Conservation (phyloP, 1,284 basidiomycete species). For the Trichosporon asahii region DNA sequence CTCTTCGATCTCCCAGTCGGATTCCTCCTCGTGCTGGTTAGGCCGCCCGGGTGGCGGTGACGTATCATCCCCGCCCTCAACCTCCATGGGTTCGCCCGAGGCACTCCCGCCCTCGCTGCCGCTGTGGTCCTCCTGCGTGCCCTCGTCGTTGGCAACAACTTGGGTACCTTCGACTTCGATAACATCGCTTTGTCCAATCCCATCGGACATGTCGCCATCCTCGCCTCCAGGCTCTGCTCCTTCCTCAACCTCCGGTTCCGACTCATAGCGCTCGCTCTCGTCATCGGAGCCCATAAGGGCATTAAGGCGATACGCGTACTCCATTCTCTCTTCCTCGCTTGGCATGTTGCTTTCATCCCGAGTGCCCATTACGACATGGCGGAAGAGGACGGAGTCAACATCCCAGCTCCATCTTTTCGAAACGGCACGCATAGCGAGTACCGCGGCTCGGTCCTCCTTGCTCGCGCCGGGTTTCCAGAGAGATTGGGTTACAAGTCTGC, state of each 20-base stretch:
- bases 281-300: not conserved
- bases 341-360: not conserved
- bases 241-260: not conserved
- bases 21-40: not conserved
- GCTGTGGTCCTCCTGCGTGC: too few species aligned
- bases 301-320: too few species aligned
- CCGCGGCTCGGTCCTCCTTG: not conserved
- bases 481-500: not conserved
- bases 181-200: too few species aligned
- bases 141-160: too few species aligned
- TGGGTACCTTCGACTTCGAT: too few species aligned
- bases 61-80: not conserved
- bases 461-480: not conserved
- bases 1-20: not conserved
- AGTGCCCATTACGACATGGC: not conserved
- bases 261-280: not conserved
- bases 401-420: not conserved
- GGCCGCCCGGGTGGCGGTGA: too few species aligned
- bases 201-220: too few species aligned
- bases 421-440: not conserved
- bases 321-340: not conserved
- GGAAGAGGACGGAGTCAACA: not conserved
- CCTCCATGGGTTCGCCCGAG: not conserved
- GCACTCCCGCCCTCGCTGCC: not conserved
- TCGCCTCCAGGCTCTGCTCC: not conserved